Evolutionary conservation across 495 filamentous ascomycete species (phyloP), one percentile per base, ranked within the genome.

Genomic region (Aspergillus campestris): DNA sequence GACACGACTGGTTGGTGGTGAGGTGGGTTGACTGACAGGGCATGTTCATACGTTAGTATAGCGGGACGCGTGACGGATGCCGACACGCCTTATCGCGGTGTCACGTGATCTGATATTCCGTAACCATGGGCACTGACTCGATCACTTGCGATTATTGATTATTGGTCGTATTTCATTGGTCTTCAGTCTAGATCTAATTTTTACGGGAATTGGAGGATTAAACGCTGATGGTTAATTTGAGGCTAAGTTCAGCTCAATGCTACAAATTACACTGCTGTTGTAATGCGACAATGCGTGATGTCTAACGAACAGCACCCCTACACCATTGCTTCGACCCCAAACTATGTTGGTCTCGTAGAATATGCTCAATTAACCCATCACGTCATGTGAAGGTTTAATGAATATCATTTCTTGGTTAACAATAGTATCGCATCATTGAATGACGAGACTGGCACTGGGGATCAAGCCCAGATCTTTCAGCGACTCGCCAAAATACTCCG

Each of bases 401-500:
- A 5, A 15, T 12, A 27, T 31, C 42, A 27, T 38, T 28, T 31
- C 13, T 10, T 31, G 29, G 14, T 12, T 12, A 41, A 6, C 1
- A 18, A 13, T 31, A 8, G 30, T 27, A 33, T 38, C 34, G 10
- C 6, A 52, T 66, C 44, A 74, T 55, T 82, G 77, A 33, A 92
- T 78, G 50, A 95, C 79, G 45, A 99, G 70, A 44, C 83, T 89
- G 43, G 89, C 90, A 52, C 87, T 94, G 8, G 92, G 92, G 9
- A 87, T 82, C 48, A 96, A 67, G 9, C 88, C 89, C 18, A 94
- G 84, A 61, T 99, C 94, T 66, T 92, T 92, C 48, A 99, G 62
- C 11, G 89, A 89, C 72, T 88, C 82, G 7, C 86, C 85, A 58
- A 95, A 95, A 61, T 92, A 94, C 5, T 87, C 70, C 18, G 71